These are phyloP conservation scores for Westerdykella sp. DNA, from an alignment of 2,329 filamentous ascomycete species.

Conservation along the genomic window DNA sequence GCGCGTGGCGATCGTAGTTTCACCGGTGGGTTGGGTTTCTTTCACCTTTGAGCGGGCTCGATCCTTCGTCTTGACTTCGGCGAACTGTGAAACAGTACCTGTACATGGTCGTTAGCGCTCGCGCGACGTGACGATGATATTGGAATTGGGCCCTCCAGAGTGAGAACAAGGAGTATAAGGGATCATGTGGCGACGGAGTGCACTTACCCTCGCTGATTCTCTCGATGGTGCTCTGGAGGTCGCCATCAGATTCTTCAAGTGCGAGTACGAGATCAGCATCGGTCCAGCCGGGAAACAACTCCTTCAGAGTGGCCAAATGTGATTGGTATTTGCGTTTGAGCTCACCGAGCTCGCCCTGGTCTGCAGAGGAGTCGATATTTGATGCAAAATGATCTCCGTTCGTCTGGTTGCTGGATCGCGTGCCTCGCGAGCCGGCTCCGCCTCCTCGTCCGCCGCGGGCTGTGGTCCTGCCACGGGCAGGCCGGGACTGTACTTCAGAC, in stretches of 20 bases:
- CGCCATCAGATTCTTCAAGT: constrained; percentile 78
- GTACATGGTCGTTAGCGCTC: constrained; percentile 9
- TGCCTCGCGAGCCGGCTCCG: constrained; percentile 52
- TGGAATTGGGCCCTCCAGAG: not conserved
- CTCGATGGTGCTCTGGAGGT: constrained; percentile 64
- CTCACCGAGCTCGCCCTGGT: constrained; percentile 84
- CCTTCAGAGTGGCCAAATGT: constrained; percentile 76
- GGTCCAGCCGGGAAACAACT: constrained; percentile 93
- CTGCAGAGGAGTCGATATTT: constrained; percentile 57
- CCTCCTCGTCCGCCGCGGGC: constrained; percentile 72
- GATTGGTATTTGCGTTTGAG: constrained; percentile 83
- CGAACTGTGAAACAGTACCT: constrained; percentile 79
- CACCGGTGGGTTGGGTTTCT: constrained; percentile 51
- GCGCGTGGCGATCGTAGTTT: constrained; percentile 38
- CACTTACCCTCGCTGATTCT: constrained; percentile 70
- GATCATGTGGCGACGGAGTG: constrained; percentile 1
- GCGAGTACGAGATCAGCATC: constrained; percentile 92
- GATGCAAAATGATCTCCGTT: constrained; percentile 65
- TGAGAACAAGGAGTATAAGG: constrained; percentile 1
- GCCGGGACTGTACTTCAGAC: constrained; percentile 90
- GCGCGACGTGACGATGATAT: constrained; percentile 1
- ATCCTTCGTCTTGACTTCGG: constrained; percentile 76
- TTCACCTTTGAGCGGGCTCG: constrained; percentile 66
- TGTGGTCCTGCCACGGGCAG: constrained; percentile 83
- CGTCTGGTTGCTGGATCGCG: constrained; percentile 43